These are phyloP conservation scores for Mycosphaerella sp. DNA, from an alignment of 2,329 filamentous ascomycete genomes.

Conservation along the genomic window DNA sequence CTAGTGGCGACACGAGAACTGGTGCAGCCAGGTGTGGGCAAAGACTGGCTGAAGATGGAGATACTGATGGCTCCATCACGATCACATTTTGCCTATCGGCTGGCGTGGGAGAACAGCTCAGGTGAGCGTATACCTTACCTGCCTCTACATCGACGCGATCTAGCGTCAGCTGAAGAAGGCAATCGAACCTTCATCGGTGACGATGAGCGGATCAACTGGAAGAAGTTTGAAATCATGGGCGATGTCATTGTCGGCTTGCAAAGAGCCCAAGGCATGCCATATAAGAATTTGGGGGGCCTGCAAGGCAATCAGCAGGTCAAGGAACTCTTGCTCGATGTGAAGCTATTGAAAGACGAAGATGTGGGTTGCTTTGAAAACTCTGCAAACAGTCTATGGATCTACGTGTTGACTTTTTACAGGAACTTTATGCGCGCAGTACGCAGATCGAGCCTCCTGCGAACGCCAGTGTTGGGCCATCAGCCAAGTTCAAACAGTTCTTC, in stretches of 20 bases:
- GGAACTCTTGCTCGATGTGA: conserved; percentile 73
- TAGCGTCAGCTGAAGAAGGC: conserved; percentile 87
- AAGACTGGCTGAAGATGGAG: conserved; percentile 79
- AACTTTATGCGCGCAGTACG: conserved; percentile 54
- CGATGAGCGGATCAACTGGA: conserved; percentile 75
- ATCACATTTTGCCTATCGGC: conserved; percentile 88
- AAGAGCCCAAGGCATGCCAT: conserved; percentile 80
- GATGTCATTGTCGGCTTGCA: conserved; percentile 88
- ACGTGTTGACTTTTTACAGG: conserved; percentile 37
- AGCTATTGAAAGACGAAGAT: conserved; percentile 79
- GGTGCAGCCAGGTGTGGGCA: conserved; percentile 64
- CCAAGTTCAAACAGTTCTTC: conserved; percentile 42
- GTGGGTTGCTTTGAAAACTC: conserved; percentile 46
- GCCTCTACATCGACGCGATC: conserved; percentile 78
- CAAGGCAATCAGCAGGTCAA: conserved; percentile 62
- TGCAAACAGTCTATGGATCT: not conserved
- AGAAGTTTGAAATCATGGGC: conserved; percentile 93
- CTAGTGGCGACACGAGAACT: conserved; percentile 72
- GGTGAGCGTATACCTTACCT: conserved; percentile 88
- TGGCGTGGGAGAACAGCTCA: conserved; percentile 95
- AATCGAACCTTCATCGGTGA: conserved; percentile 79
- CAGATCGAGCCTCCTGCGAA: conserved; percentile 44
- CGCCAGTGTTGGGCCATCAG: conserved; percentile 26
- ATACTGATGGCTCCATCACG: conserved; percentile 91
- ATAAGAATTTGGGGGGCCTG: conserved; percentile 54